Base-by-base conservation (phyloP, 1,284 basidiomycete species). In the Puccinia horiana region DNA sequence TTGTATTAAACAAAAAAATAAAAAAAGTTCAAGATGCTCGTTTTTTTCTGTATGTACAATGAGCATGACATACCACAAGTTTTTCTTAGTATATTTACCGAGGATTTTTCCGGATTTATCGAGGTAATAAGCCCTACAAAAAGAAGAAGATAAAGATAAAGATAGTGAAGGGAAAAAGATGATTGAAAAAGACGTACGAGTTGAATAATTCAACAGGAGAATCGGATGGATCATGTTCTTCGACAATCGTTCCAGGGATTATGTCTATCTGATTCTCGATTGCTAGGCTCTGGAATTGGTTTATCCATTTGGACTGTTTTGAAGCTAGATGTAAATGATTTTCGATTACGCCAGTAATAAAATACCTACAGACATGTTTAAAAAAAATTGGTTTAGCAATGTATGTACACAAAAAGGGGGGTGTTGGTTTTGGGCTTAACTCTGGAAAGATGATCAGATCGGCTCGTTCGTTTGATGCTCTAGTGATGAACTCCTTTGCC, bases 271-370 rank as follows among this genome's bases (percentile, higher is more conserved):
- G 61, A 44, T 79, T 20, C n/a, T 79, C 63, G 35, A 79, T 58
- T 9, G 76, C 76, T 14, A 79, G 26, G 26, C 32, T 54, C 29
- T 79, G 58, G 18, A 79, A 69, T 20, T 79, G 35, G 23, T 79
- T 54, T 4, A 79, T 52, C 65, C 63, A 79, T 56, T 79, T 40
- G 14, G 40, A 63, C 12, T 79, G 65, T 56, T 70, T 58, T 4
- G 35, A 69, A 14, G 65, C 76, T 42, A 79, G 40, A 44, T 79
- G 47, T 29, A 67, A 54, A 35, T 79, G 65, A 9, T 79, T 42
- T 35, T 67, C 76, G 63, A 79, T 79, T 23, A 79, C n/a, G 14
- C 76, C 76, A 29, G 76, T 79, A n/a, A 79, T 69, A 56, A 79
- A 79, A 37, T 79, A 79, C 32, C 76, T 79, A n/a, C 2, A 35